Base-by-base conservation (phyloP, 1,284 basidiomycete species). In the Tilletia caries region DNA sequence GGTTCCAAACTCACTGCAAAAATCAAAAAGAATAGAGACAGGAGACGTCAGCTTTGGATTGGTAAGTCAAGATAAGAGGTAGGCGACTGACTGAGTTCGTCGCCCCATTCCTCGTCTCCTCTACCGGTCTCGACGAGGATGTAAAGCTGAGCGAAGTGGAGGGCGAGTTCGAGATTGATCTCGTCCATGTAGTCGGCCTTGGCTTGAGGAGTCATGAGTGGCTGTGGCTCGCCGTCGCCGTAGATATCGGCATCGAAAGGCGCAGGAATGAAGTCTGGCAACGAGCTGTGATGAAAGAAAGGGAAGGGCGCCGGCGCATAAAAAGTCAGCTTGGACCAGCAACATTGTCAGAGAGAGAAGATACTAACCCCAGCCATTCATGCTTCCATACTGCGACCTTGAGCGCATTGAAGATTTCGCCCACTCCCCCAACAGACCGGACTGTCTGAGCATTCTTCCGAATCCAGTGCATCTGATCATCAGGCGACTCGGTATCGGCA, bases 401-500 rank as follows among this genome's bases (percentile, higher is more conserved):
- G 84, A 96, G 88, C 10, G 93, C 93, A 77, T 92, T 89, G 25
- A 95, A 88, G 37, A 97, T 90, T 68, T 88, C 89, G 75, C 89
- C 89, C 13, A 97, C 85, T 20, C 95, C 95, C 81, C 96, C 93
- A 0, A 91, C 90, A 29, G 87, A 86, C 68, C 94, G 88, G 1
- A 98, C 90, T 41, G 92, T 87, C 80, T 91, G 92, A 79, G 92
- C 92, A 81, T 98, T 98, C 83, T 95, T 91, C 71, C 93, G 91
- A 76, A 98, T 92, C 91, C 94, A 95, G 75, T 95, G 92, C 58
- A 98, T 85, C 83, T 99, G 96, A 82, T 96, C 91, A 78, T 96
- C 93, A 0, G 93, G 91, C 37, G 92, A 92, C 4, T 88, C 88
- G 0, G 93, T 94, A 83, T 96, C 93, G 2, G 89, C 91, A 81